Conservation (phyloP, 495 filamentous ascomycete genomes). For the Penicillium coffeae region DNA sequence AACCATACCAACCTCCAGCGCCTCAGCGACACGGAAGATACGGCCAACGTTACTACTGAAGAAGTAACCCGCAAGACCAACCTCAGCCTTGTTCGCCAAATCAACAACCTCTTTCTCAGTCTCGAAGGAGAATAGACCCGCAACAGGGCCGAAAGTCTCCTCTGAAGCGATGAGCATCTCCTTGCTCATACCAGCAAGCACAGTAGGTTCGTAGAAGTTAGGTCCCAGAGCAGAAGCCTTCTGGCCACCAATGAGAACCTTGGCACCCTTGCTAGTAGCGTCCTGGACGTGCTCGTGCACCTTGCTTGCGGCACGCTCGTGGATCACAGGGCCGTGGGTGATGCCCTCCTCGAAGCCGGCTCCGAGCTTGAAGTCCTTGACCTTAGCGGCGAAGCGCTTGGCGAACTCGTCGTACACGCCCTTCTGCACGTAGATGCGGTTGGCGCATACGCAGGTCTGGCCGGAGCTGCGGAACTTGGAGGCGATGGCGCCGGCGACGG, state of each 20-base stretch:
- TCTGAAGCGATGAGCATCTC: slow-evolving; percentile 42
- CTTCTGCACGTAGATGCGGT: slow-evolving; percentile 56
- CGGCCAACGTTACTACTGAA: slow-evolving; percentile 36
- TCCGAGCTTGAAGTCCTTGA: slow-evolving; percentile 64
- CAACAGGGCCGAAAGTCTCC: slow-evolving; percentile 30
- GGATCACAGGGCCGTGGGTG: slow-evolving; percentile 75
- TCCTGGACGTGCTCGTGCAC: slow-evolving; percentile 68
- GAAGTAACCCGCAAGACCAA: slow-evolving; percentile 44
- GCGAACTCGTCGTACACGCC: slow-evolving; percentile 30
- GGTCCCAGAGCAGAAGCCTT: slow-evolving; percentile 17
- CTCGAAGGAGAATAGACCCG: slow-evolving; percentile 21
- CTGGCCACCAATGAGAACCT: slow-evolving; percentile 17
- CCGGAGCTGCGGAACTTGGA: slow-evolving; percentile 49
- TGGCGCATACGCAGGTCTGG: slow-evolving; percentile 61
- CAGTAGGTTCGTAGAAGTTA: slow-evolving; percentile 66
- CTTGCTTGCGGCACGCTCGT: slow-evolving; percentile 63
- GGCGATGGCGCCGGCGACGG: slow-evolving; percentile 62
- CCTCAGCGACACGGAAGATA: slow-evolving; percentile 37
- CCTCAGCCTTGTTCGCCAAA: slow-evolving; percentile 29
- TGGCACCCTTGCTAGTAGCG: slow-evolving; percentile 48
- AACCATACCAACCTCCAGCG: slow-evolving; percentile 44
- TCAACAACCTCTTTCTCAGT: slow-evolving; percentile 26
- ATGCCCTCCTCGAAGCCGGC: slow-evolving; percentile 58
- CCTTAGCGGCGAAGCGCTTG: slow-evolving; percentile 54
- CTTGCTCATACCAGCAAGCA: slow-evolving; percentile 49